A percentile compares a stretch with the other conserved stretches of the same genome.
phyloP scores from a whole-genome alignment of 805 yeast genomes.

The Komagataella pseudopastoris region DNA sequence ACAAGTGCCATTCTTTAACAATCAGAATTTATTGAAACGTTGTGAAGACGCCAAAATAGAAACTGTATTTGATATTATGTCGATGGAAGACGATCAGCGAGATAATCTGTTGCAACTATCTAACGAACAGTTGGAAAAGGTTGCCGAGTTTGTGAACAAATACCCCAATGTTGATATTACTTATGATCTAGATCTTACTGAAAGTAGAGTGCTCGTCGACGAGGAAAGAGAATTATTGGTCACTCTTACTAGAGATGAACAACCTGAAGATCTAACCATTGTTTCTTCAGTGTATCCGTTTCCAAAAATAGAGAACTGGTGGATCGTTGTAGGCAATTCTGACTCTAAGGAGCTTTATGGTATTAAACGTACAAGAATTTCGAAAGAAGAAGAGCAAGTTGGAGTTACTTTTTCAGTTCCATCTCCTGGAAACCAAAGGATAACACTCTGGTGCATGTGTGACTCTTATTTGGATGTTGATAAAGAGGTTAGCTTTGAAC shows the following conservation, averaged over 20 bases:
- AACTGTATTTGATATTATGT: constrained; percentile 69
- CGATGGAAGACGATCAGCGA: constrained; percentile 52
- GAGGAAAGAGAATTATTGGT: constrained; percentile 35
- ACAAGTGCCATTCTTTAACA: constrained; percentile 64
- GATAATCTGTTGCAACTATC: constrained; percentile 40
- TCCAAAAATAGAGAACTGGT: constrained; percentile 62
- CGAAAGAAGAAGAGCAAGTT: constrained; percentile 37
- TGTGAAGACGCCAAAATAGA: constrained; percentile 45
- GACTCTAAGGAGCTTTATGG: constrained; percentile 51
- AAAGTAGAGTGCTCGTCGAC: constrained; percentile 27
- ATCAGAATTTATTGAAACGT: constrained; percentile 31
- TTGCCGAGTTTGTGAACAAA: constrained; percentile 80
- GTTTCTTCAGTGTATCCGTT: constrained; percentile 46
- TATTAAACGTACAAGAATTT: constrained; percentile 48
- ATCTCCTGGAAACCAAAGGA: constrained; percentile 41
- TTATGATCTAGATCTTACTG: constrained; percentile 30
- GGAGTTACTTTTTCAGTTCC: constrained; percentile 45
- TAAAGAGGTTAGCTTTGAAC: constrained; percentile 51
- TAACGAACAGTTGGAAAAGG: constrained; percentile 37
- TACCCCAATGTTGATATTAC: constrained; percentile 77
- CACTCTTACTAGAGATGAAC: constrained; percentile 61
- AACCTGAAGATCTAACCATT: constrained; percentile 47
- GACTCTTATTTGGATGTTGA: constrained; percentile 92
- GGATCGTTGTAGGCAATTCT: constrained; percentile 74
- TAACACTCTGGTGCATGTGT: constrained; percentile 77